Percentiles rank a stretch among this genome's conserved stretches.
Evolutionary conservation across 345 rosid genomes (phyloP).

Genomic region (Eucalyptus dawsonii): DNA sequence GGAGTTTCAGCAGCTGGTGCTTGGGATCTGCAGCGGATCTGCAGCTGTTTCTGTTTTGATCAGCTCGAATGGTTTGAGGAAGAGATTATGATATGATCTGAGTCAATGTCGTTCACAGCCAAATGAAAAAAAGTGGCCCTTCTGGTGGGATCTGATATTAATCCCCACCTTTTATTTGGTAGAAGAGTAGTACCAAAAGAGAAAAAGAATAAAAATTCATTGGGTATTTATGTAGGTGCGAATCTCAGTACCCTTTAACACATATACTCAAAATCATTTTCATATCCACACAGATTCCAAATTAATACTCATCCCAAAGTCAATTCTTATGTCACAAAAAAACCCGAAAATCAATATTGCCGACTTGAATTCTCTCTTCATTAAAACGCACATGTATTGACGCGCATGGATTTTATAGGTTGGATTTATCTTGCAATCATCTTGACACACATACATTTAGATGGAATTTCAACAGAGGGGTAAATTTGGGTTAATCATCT

Average conservation of each 20-base stretch:
- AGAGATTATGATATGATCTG: background rate
- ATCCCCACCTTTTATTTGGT: background rate
- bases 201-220: background rate
- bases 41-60: background rate
- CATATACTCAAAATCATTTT: too few relatives aligned
- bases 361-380: background rate
- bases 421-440: background rate
- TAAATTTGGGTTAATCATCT: background rate
- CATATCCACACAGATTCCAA: too few relatives aligned
- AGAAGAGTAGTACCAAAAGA: background rate
- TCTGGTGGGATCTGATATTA: background rate
- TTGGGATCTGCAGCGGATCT: background rate
- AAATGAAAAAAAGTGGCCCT: background rate
- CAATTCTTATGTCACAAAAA: background rate
- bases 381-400: background rate
- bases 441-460: background rate
- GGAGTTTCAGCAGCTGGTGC: background rate
- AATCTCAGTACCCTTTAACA: background rate
- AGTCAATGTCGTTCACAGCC: background rate
- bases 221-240: background rate
- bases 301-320: background rate
- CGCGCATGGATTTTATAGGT: background rate
- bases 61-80: background rate
- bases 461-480: background rate
- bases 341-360: too few relatives aligned